Base-by-base conservation (phyloP, 1,139 yeast species). In the Geotrichum macrosporum region DNA sequence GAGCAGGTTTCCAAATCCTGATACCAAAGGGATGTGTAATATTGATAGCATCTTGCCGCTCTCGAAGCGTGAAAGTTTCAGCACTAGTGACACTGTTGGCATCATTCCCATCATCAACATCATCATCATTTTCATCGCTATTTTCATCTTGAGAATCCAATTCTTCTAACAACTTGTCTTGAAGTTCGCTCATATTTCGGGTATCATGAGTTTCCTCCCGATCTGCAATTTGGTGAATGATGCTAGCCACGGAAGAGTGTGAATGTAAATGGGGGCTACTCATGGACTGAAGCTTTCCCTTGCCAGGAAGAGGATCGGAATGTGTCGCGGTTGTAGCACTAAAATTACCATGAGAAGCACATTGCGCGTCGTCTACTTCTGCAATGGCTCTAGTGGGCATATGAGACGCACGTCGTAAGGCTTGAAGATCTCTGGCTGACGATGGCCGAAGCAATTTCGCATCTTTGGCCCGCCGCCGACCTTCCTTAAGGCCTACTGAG, bases 11-110 rank as follows among this genome's bases (percentile, higher is more conserved):
- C 98, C 98, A 92, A 57, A 92, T 86, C 64, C 95, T 84, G 45
- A 92, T 88, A 74, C 98, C 98, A 62, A 92, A 92, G 0, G 98
- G 98, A 69, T 94, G 98, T 1, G 97, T 88, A 46, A 85, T 81
- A 61, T 92, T 92, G 63, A 92, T 94, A 3, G 98, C 98, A 56
- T 86, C 89, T 66, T 92, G 98, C 55, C 97, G 80, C 57, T 89
- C 96, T 52, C 92, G 74, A 50, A 92, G 73, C n/a, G 95, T 92
- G 59, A 85, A 81, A 1, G 95, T 84, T 61, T 88, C 96, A 18
- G 62, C 61, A 33, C 61, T 53, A 2, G 73, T 69, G 1, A 77
- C 63, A 0, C 87, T 77, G 1, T 75, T 73, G n/a, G n/a, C n/a
- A n/a, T n/a, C n/a, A n/a, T n/a, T n/a, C n/a, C n/a, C n/a, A n/a